A percentile compares a stretch with the other conserved stretches of the same genome.
Evolutionary conservation across 768 basidiomycete genomes (phyloP).

Genomic region (Paxillus ammoniavirescens): DNA sequence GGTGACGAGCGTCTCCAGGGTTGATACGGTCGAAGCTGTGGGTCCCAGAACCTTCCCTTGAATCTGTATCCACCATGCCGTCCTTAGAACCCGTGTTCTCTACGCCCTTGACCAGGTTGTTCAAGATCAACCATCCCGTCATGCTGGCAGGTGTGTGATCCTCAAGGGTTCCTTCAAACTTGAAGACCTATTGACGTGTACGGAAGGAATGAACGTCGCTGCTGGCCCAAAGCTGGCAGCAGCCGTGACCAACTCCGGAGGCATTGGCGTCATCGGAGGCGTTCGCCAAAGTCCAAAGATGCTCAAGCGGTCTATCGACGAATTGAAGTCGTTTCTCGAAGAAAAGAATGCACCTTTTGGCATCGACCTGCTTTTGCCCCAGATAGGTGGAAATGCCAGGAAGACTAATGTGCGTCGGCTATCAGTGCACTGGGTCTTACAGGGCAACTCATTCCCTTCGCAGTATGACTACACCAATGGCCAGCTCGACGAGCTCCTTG

Average conservation of each 20-base stretch:
- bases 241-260: constrained; percentile 88
- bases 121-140: constrained; percentile 79
- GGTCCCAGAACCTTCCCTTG: background rate
- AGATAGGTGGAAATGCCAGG: constrained; percentile 76
- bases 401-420: constrained; percentile 64
- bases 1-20: no score
- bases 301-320: constrained; percentile 63
- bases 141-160: constrained; percentile 63
- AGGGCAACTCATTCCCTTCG: background rate
- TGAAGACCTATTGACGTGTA: background rate
- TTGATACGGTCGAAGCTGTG: no score
- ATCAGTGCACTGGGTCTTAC: background rate
- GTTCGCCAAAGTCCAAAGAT: constrained; percentile 70
- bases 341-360: constrained; percentile 78
- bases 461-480: constrained; percentile 77
- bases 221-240: constrained; percentile 84
- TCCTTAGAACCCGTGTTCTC: constrained; percentile 63
- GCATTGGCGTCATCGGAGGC: constrained; percentile 88
- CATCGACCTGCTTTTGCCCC: constrained; percentile 81
- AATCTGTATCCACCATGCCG: constrained; percentile 47
- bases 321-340: constrained; percentile 72
- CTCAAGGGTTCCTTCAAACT: background rate
- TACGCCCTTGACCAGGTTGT: constrained; percentile 73
- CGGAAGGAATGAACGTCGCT: constrained; percentile 71
- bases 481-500: constrained; percentile 71